Conservation (phyloP, 2,329 filamentous ascomycete species). For the Sporothrix pallida region DNA sequence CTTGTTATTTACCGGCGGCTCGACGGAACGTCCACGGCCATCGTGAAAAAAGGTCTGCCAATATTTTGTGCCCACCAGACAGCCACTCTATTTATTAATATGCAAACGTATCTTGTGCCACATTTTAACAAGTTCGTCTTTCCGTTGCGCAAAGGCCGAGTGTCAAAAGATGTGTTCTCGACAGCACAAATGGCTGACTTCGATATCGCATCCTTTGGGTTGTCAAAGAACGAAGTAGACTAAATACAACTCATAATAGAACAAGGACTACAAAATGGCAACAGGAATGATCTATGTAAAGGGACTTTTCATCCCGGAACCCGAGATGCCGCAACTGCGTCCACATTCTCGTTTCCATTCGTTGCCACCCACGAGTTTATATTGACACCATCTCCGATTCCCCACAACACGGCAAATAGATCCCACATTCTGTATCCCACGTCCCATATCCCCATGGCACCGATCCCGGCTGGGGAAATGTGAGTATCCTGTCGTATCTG, state of each 20-base stretch:
- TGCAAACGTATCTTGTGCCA: background rate
- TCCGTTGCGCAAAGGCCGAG: background rate
- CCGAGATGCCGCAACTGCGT: background rate
- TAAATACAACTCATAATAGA: no score
- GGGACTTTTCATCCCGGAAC: background rate
- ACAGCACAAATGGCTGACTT: background rate
- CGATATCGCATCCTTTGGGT: background rate
- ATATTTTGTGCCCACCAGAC: conserved; percentile 6
- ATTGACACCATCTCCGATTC: conserved; percentile 8
- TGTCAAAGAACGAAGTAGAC: background rate
- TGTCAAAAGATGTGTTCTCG: background rate
- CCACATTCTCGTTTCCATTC: background rate
- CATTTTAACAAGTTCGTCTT: background rate
- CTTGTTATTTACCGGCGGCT: conserved; percentile 36
- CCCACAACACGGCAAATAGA: conserved; percentile 13
- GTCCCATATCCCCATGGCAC: background rate
- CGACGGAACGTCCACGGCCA: conserved; percentile 26
- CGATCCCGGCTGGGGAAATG: background rate
- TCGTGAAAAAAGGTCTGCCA: background rate
- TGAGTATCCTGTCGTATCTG: background rate
- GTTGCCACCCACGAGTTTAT: background rate
- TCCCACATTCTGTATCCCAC: background rate
- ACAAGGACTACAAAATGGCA: no score
- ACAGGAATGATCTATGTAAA: no score
- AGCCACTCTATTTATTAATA: background rate